Base-by-base conservation (phyloP, 495 filamentous ascomycete species). In the Trichoderma gamsii region DNA sequence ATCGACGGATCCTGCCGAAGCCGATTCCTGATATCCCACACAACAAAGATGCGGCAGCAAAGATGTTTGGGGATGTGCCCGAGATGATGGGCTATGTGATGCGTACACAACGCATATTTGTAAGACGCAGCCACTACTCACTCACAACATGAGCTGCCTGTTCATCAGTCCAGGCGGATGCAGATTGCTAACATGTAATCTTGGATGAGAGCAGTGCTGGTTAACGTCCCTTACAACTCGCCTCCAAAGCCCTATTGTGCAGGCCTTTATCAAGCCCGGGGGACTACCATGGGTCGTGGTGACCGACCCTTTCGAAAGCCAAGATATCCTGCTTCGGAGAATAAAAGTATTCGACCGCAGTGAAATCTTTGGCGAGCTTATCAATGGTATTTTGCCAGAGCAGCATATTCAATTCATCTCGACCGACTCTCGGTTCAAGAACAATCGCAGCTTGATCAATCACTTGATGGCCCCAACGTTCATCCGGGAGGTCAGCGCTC, bases 231-330 rank as follows among this genome's bases (percentile, higher is more conserved):
- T 63, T 38, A 63, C 59, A 18, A 63, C 59, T 29, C 59, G 59
- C 25, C 59, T 29, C 4, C 59, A 63, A 63, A 63, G 59, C 59
- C 78, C 79, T 0, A 72, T 82, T 15, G 56, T 71, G 15, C 80
- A 81, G 69, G 51, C 79, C 18, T 80, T 80, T 67, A 63, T 76
- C 18, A 25, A 61, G 41, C 79, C 77, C 4, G 72, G 79, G 9
- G 44, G 63, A 0, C 70, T 70, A 64, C 78, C 79, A 5, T 73
- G 68, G 64, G 66, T 80, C n/a, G 41, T 80, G 11, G 18, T 82
- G 2, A 67, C 70, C 25, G 79, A 82, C 65, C 75, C 69, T 44
- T 66, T 72, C 27, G 77, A 80, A 67, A 38, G 71, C n/a, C 71
- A 74, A 41, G 79, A 82, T 69, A 72, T 80, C 25, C 65, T 76